Evolutionary conservation across 2,329 filamentous ascomycete genomes (phyloP).

Genomic region (Stylonectria norvegica): DNA sequence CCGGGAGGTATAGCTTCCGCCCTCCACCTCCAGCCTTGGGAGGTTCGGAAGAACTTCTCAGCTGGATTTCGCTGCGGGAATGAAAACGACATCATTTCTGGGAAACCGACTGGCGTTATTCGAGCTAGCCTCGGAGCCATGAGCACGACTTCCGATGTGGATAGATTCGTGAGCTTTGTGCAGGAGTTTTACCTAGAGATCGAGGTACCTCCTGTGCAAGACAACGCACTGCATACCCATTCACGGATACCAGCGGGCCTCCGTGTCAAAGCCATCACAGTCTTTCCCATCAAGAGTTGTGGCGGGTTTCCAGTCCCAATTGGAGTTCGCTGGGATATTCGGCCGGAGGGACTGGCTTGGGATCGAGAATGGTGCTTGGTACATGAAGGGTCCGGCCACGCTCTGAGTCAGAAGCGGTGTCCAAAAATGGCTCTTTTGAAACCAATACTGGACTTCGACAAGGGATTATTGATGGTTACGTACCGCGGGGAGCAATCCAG

Average conservation of each 20-base stretch:
- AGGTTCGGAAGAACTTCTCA: constrained; percentile 81
- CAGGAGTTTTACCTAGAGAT: constrained; percentile 52
- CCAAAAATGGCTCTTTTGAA: constrained; percentile 82
- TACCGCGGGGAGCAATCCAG: constrained; percentile 37
- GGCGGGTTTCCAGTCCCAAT: constrained; percentile 69
- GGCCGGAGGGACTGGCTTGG: constrained; percentile 81
- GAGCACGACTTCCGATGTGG: constrained; percentile 74
- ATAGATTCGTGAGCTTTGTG: constrained; percentile 68
- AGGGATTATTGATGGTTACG: constrained; percentile 61
- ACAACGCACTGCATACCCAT: not conserved
- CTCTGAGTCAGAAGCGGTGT: constrained; percentile 83
- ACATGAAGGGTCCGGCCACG: constrained; percentile 78
- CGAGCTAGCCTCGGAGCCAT: constrained; percentile 86
- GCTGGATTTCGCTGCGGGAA: constrained; percentile 80
- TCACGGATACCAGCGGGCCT: constrained; percentile 8
- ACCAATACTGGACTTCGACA: constrained; percentile 68
- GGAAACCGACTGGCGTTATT: constrained; percentile 84
- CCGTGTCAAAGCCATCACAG: constrained; percentile 59
- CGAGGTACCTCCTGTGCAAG: not conserved
- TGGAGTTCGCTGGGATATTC: constrained; percentile 68
- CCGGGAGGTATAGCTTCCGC: constrained; percentile 77
- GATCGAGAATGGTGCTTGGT: constrained; percentile 96
- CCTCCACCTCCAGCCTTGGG: constrained; percentile 71
- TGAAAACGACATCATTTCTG: constrained; percentile 75
- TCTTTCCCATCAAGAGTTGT: constrained; percentile 96